These are phyloP conservation scores for Sclerotinia sclerotiorum DNA, from an alignment of 2,329 filamentous ascomycete species.

Conservation along the genomic window DNA sequence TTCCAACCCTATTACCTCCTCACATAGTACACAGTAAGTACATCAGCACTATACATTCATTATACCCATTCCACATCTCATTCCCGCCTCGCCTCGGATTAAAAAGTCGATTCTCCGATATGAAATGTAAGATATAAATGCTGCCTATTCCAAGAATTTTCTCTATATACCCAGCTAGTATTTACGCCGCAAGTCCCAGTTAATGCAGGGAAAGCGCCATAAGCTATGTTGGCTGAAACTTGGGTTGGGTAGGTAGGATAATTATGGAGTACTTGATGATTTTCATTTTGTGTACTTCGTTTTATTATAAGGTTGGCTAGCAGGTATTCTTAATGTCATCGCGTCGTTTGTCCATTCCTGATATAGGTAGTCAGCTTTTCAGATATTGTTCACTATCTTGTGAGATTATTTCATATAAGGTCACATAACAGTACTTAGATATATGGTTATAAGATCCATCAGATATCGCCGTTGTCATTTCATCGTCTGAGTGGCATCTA, in stretches of 20 bases:
- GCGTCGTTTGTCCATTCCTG: neutral
- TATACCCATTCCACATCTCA: neutral
- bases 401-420: neutral
- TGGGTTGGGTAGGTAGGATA: too few relatives aligned
- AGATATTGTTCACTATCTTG: neutral
- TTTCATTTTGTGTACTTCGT: neutral
- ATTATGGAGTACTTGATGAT: too few relatives aligned
- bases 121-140: neutral
- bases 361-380: neutral
- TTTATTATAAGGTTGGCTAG: neutral
- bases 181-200: neutral
- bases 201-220: neutral
- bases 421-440: neutral
- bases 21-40: neutral
- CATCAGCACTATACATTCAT: too few relatives aligned
- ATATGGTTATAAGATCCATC: neutral
- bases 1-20: too few relatives aligned
- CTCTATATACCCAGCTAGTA: too few relatives aligned
- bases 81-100: neutral
- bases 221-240: constrained; percentile 10
- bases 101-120: neutral
- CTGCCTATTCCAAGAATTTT: constrained; percentile 1
- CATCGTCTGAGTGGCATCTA: neutral
- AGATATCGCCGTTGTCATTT: too few relatives aligned
- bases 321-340: neutral